Conservation (phyloP, 345 rosid species). For the Erucastrum elatum region DNA sequence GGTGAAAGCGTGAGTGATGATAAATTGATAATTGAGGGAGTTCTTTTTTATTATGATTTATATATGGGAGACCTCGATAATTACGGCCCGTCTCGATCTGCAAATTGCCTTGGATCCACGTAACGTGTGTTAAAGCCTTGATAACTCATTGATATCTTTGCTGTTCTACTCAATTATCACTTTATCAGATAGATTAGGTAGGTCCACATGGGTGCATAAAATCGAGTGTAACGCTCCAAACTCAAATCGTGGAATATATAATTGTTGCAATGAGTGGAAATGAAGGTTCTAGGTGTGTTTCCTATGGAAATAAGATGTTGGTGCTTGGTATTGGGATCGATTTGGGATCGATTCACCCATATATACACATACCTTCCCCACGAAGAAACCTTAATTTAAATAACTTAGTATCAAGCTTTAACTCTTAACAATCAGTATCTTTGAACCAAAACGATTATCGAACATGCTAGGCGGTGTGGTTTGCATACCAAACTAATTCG, state of each 20-base stretch:
- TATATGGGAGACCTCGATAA: conserved; percentile 27
- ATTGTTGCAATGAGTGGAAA: neutral
- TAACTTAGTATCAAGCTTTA: neutral
- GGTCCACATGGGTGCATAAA: conserved; percentile 37
- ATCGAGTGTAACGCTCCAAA: conserved; percentile 35
- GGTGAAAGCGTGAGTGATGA: conserved; percentile 29
- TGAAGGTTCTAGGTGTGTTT: conserved; percentile 23
- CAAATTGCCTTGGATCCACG: conserved; percentile 42
- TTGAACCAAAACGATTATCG: neutral
- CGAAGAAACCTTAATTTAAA: conserved; percentile 5
- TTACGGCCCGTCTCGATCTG: conserved; percentile 38
- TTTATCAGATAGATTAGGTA: conserved; percentile 38
- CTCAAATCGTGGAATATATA: neutral
- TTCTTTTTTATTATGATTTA: neutral
- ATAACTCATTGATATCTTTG: conserved; percentile 30
- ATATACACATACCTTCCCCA: neutral
- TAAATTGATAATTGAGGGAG: conserved; percentile 14
- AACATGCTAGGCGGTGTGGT: neutral
- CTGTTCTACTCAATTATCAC: conserved; percentile 35
- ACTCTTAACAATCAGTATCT: neutral
- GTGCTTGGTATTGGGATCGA: conserved; percentile 7
- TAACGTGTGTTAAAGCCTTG: conserved; percentile 31
- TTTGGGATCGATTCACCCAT: neutral
- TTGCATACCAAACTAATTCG: neutral
- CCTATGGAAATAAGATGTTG: neutral